Evolutionary conservation across 257 asterid genomes (phyloP), one percentile per base, ranked within the genome.

Genomic region (Fraxinus excelsior): DNA sequence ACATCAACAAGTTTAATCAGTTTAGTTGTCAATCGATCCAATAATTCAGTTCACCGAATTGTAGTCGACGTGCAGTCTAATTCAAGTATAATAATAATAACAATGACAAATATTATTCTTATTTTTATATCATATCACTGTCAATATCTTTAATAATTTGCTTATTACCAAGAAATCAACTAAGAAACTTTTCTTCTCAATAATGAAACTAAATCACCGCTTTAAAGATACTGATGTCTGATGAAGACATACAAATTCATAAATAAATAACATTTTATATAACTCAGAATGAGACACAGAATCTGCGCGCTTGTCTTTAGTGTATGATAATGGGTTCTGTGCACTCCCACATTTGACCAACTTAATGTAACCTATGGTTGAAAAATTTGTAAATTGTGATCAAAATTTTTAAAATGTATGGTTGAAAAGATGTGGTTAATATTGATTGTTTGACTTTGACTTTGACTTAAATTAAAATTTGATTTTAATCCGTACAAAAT

Each of bases 251-350:
- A 23, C 38, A 71, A 53, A n/a, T 53, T 53, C 25, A n/a, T 53
- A 23, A 51, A 34, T 34, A 34, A 29, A 44, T 46, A 46, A 46
- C 56, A 4, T 53, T 53, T 53, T 53, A 53, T 53, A 53, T 53
- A 53, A 53, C 26, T 53, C 64, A 53, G 2, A 53, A 5, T 19
- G 64, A 5, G 25, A 53, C 64, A 65, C 19, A 19, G 71, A 37
- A 37, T 46, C 16, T 74, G 31, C 29, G 72, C 29, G 16, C 67
- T 38, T 71, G 67, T 60, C 81, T 28, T 71, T 58, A 71, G 67
- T 23, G 67, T 14, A 60, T 38, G 26, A n/a, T 77, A 58, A 60
- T 78, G 76, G 72, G 72, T 60, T 78, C 37, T 28, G 1, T 16
- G n/a, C n/a, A 13, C 7, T 13, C n/a, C 64, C 11, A 53, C 25